Base-by-base conservation (phyloP, 352 stramenopile species). In the Phytopythium helicoides region DNA sequence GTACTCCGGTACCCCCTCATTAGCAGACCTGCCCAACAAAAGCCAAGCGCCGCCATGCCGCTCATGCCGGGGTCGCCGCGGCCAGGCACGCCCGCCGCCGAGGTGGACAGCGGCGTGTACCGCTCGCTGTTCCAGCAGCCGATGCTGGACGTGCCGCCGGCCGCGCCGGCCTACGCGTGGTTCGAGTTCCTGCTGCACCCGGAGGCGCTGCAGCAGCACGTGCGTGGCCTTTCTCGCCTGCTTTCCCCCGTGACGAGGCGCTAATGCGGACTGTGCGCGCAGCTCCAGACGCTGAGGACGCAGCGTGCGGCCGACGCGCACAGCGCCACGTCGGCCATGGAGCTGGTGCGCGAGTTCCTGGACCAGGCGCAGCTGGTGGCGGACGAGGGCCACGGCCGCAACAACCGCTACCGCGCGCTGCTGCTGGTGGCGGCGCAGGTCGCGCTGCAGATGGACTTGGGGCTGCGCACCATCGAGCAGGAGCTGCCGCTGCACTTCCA, bases 171-270 rank as follows among this genome's bases (percentile, higher is more conserved):
- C 3, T 89, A 89, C 54, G 76, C 82, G 38, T 94, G 83, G 83
- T 92, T 92, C 47, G 81, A 94, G 63, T 94, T 94, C 56, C 50
- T 94, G n/a, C 71, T 94, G 33, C 77, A 91, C 37, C 81, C 81
- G 6, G 73, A 86, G 28, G 81, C 81, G 47, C 73, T 92, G 4
- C 74, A 87, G 54, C 68, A 73, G 35, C 81, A 92, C 60, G 81
- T 92, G 76, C 49, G 79, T 52, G 23, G n/a, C 36, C 5, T 46
- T 6, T 34, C 6, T 51, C 34, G 22, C 21, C 33, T 33, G 31
- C 23, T 8, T 14, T 38, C 1, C 2, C 3, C 10, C n/a, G 41
- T 23, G 44, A 36, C 37, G 18, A 22, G 26, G 25, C n/a, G 16
- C 11, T 15, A 15, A 26, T 19, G 1, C 18, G 33, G 9, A 21